Percentiles rank a stretch among this genome's conserved stretches.
Evolutionary conservation across 306 rosid species (phyloP).

Genomic region (Vicia villosa): DNA sequence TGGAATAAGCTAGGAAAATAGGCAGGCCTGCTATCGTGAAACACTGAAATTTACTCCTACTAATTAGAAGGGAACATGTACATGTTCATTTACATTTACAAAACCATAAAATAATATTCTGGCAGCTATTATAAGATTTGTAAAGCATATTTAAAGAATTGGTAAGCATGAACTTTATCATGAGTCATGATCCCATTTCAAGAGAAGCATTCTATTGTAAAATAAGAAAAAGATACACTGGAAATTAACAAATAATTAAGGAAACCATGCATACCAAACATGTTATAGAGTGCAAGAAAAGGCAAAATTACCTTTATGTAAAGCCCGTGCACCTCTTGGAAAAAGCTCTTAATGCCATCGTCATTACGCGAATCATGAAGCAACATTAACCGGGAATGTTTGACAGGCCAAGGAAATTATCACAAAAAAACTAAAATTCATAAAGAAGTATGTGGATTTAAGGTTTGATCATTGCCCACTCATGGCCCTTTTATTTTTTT

Average conservation of each 20-base stretch:
- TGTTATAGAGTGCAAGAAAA: conserved; percentile 28
- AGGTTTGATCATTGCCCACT: conserved; percentile 21
- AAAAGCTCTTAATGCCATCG: conserved; percentile 98
- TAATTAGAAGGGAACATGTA: neutral
- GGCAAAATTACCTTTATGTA: conserved; percentile 74
- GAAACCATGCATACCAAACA: conserved; percentile 55
- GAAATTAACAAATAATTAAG: conserved; percentile 46
- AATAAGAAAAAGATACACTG: conserved; percentile 4
- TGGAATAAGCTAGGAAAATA: neutral
- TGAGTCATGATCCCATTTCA: conserved; percentile 19
- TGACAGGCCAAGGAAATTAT: conserved; percentile 61
- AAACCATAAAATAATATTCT: conserved; percentile 13
- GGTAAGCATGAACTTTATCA: conserved; percentile 14
- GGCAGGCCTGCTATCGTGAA: neutral
- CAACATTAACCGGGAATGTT: conserved; percentile 90
- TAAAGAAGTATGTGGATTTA: neutral
- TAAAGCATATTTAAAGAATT: conserved; percentile 9
- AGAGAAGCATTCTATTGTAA: conserved; percentile 17
- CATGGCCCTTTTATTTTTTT: conserved; percentile 5
- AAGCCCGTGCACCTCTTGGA: conserved; percentile 97
- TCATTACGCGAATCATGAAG: conserved; percentile 95
- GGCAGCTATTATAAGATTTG: conserved; percentile 2
- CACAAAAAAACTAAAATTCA: neutral
- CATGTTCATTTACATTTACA: neutral
- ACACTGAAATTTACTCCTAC: neutral